Base-by-base conservation (phyloP, 1,139 yeast species). In the Nadsonia starkeyi-henricii region DNA sequence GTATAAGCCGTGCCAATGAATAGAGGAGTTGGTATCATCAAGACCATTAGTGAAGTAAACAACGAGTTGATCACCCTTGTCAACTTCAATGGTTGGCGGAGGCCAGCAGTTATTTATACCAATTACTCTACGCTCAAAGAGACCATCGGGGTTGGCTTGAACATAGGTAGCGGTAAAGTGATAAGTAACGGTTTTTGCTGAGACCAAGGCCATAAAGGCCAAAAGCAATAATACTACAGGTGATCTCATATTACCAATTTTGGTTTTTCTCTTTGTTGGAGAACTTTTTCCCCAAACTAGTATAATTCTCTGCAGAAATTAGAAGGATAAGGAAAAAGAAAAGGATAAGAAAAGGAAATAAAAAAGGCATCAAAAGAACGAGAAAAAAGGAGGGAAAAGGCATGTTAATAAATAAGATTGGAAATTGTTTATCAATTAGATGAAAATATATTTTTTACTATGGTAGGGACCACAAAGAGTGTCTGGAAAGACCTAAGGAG, bases 1-100 rank as follows among this genome's bases (percentile, higher is more conserved):
- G 75, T 82, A 86, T 60, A 89, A 61, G 46, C 97, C 97, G 68
- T 89, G 97, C 77, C 85, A 85, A 66, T 89, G 97, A 59, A 89
- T 67, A 5, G 91, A 71, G 5, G 95, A 82, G 65, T 82, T 81
- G 45, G 72, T 68, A 42, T 68, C 71, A 28, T 59, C 62, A 51
- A 89, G 74, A 21, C 80, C 83, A 60, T 89, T 89, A 51, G 76
- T 76, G 62, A 86, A 67, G 59, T 80, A 74, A 37, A 86, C 68
- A 48, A 78, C 65, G 28, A 89, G 72, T n/a, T 82, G 70, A 67
- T 89, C 97, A 56, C 93, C 89, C 60, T 75, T 78, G 54, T 73
- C 72, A 51, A 85, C 84, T 44, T 77, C 70, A 52, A 89, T 69
- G 18, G 74, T 74, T 2, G 97, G 97, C 71, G 88, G 74, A 41